Conservation (phyloP, 2,329 filamentous ascomycete species). For the Cadophora gregata region DNA sequence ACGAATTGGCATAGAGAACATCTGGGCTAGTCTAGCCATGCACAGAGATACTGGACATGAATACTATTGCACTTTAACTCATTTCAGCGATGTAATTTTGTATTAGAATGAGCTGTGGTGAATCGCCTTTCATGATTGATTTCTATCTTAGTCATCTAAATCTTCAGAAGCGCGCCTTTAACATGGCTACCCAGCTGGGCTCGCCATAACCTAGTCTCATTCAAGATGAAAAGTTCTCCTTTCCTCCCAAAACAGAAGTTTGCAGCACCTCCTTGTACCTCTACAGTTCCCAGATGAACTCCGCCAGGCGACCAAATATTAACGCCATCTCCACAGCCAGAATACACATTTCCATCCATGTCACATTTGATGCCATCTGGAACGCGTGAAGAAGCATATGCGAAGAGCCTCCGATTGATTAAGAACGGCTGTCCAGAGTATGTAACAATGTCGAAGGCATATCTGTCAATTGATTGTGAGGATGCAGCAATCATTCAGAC, state of each 20-base stretch:
- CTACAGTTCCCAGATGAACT: constrained; percentile 51
- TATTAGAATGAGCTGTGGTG: no score
- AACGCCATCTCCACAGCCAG: constrained; percentile 55
- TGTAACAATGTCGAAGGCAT: constrained; percentile 54
- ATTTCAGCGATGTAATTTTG: no score
- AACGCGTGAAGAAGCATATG: constrained; percentile 53
- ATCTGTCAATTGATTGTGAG: constrained; percentile 39
- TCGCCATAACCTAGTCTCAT: constrained; percentile 31
- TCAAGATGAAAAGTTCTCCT: constrained; percentile 54
- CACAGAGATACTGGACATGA: no score
- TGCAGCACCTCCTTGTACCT: constrained; percentile 49
- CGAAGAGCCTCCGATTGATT: constrained; percentile 57
- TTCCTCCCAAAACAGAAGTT: constrained; percentile 55
- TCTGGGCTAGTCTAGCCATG: background rate
- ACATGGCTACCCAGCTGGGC: constrained; percentile 1
- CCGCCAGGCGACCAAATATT: constrained; percentile 55
- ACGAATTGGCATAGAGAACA: background rate
- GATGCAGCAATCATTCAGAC: background rate
- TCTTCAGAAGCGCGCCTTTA: constrained; percentile 7
- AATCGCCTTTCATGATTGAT: background rate
- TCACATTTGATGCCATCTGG: constrained; percentile 58
- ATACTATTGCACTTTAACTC: no score
- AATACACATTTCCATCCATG: constrained; percentile 59
- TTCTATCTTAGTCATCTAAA: background rate
- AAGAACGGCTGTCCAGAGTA: constrained; percentile 50